Evolutionary conservation across 768 basidiomycete species (phyloP), one percentile per base, ranked within the genome.

Genomic region (Rhizopogon vesiculosus): DNA sequence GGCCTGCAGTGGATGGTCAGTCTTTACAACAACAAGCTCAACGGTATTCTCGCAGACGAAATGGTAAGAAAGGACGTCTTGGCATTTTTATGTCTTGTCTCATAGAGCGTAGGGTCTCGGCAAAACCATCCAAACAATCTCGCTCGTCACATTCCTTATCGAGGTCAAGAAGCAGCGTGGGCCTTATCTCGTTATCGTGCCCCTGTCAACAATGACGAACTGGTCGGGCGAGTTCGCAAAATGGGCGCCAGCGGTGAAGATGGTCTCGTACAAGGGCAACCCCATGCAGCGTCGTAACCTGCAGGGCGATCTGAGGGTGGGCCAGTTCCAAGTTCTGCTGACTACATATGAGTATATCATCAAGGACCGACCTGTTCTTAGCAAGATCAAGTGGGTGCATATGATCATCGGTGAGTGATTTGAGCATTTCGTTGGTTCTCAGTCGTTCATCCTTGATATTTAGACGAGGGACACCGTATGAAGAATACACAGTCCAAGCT

Each of bases 1-100:
- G 94, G 94, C 56, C 71, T 98, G 64, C 94, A 96, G 72, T 98
- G 94, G 93, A 96, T 97, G 94, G 94, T 98, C 64, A 92, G 89
- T 71, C 78, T 97, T 74, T 97, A 94, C 71, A 97, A 98, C 71
- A 98, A 97, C 78, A 85, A 87, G 65, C 79, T 97, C 57, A 95
- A 97, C 63, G 94, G 94, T 56, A 97, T 98, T 61, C 72, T 97
- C 43, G 94, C 94, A 57, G 94, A 98, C 64, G 91, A 93, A 74
- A 95, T 96, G 94, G 89, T 85, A 53, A 54, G 76, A 66, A 42
- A 31, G 56, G 31, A 4, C 31, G 45, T 49, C 41, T 19, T n/a
- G 48, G 29, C 45, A 10, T 48, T 25, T 48, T 33, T 48, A 51
- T 48, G 28, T 56, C 10, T 56, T 55, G 25, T 42, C 45, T 68